These are phyloP conservation scores for Raphidocelis subcapitata DNA, from an alignment of 139 green algal species.

Conservation along the genomic window DNA sequence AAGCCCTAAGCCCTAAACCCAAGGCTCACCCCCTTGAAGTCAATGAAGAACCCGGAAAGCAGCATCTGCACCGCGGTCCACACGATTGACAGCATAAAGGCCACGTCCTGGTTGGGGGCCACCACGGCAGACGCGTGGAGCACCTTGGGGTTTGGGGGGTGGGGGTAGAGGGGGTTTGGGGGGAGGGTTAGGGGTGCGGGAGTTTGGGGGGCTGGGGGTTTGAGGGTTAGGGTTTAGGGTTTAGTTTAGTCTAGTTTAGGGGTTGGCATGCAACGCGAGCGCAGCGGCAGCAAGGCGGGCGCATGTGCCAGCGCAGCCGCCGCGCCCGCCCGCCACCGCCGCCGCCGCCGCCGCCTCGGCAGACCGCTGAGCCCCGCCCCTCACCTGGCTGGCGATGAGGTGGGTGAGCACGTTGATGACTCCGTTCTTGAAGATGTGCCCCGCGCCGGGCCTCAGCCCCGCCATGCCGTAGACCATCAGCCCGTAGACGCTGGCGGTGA, in stretches of 20 bases:
- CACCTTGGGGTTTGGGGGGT: not conserved
- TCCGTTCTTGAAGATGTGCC: not conserved
- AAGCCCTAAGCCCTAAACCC: too few relatives aligned
- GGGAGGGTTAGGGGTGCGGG: not conserved
- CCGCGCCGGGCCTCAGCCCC: slow-evolving; percentile 2
- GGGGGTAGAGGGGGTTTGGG: not conserved
- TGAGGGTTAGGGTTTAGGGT: not conserved
- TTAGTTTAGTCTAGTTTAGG: too few relatives aligned
- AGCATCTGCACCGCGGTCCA: slow-evolving; percentile 28
- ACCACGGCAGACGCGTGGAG: slow-evolving; percentile 21
- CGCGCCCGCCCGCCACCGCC: too few relatives aligned
- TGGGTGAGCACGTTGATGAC: not conserved
- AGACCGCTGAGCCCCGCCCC: too few relatives aligned
- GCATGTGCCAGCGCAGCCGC: too few relatives aligned
- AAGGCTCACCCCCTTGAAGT: not conserved
- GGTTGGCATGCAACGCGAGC: not conserved
- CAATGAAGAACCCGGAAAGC: slow-evolving; percentile 17
- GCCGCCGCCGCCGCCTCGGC: too few relatives aligned
- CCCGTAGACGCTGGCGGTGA: slow-evolving; percentile 27
- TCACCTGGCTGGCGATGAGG: not conserved
- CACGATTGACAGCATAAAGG: slow-evolving; percentile 29
- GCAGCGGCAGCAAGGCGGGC: not conserved
- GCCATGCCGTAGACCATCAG: slow-evolving; percentile 36
- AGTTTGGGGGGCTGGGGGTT: not conserved
- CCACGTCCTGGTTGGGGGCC: slow-evolving; percentile 25